A percentile compares a stretch with the other conserved stretches of the same genome.
These are phyloP conservation scores for Cercospora zeae-maydis DNA, from an alignment of 2,329 filamentous ascomycete genomes.

Conservation along the genomic window DNA sequence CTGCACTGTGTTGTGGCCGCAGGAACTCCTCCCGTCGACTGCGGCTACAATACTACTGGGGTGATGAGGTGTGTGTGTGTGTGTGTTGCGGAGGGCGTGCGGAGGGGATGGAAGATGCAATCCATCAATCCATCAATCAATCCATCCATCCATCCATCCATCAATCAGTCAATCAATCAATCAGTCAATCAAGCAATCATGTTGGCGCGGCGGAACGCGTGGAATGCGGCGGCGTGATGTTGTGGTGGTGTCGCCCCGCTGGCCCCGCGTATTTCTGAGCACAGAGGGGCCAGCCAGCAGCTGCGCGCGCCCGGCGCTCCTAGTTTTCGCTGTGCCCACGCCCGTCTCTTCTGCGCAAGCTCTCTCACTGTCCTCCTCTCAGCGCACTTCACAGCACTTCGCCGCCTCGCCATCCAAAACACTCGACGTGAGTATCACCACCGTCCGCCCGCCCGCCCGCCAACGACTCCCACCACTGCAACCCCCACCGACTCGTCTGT, in stretches of 20 bases:
- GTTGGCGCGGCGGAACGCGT: neutral
- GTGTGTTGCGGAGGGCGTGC: no score
- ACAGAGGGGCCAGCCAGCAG: neutral
- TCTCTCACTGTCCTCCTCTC: slow-evolving; percentile 6
- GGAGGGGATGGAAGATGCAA: no score
- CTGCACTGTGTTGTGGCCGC: neutral
- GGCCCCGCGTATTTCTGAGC: neutral
- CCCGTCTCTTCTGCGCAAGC: neutral
- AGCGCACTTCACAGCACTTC: slow-evolving; percentile 6
- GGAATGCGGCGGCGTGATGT: neutral
- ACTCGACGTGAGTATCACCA: slow-evolving; percentile 7
- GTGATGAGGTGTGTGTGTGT: no score
- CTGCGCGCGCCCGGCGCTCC: neutral
- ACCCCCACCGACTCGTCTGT: neutral
- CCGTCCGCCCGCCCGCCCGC: neutral
- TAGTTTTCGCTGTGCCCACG: neutral
- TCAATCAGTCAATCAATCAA: no score
- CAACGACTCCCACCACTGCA: neutral
- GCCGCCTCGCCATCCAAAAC: neutral
- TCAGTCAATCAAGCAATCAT: no score
- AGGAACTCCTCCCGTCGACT: no score
- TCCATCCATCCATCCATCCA: no score
- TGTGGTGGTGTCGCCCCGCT: neutral
- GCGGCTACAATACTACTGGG: no score
- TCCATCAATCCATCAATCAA: no score